Conservation (phyloP, 495 filamentous ascomycete genomes). For the Beverwykella pulmonaria region DNA sequence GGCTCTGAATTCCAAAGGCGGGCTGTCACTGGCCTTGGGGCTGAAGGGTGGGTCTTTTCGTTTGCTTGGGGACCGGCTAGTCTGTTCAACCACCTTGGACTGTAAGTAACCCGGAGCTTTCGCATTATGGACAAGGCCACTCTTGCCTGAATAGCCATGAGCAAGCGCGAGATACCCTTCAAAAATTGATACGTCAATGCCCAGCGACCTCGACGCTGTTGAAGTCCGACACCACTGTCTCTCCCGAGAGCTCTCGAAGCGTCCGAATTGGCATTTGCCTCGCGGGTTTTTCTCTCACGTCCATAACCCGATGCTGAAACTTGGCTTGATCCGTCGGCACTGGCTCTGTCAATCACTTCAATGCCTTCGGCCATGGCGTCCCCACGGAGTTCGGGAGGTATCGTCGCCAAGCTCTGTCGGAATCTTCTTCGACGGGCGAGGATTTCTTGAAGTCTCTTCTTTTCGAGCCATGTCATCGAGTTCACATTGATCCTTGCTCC, state of each 20-base stretch:
- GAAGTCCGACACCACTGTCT: conserved; percentile 72
- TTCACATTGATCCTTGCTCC: conserved; percentile 73
- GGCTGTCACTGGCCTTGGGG: background rate
- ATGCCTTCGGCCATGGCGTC: conserved; percentile 49
- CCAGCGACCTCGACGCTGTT: conserved; percentile 72
- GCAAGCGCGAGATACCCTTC: conserved; percentile 68
- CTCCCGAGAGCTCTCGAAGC: conserved; percentile 26
- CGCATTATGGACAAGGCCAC: conserved; percentile 58
- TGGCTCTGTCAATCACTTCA: conserved; percentile 20
- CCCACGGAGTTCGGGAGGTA: conserved; percentile 38
- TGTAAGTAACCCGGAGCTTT: conserved; percentile 62
- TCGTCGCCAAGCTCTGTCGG: conserved; percentile 29
- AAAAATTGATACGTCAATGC: conserved; percentile 74
- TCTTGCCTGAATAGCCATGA: conserved; percentile 61
- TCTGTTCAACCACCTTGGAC: conserved; percentile 24
- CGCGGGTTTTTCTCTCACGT: conserved; percentile 55
- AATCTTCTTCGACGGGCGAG: conserved; percentile 30
- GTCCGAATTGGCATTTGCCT: conserved; percentile 48
- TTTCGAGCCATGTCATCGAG: conserved; percentile 89
- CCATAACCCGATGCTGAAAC: conserved; percentile 60
- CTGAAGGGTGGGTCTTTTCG: conserved; percentile 39
- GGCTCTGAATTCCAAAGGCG: conserved; percentile 11
- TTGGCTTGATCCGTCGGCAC: background rate
- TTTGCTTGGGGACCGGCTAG: conserved; percentile 39
- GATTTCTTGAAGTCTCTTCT: conserved; percentile 70